Percentiles rank a stretch among this genome's conserved stretches.
Conservation (phyloP, 169 alveolate species). For the Cryptosporidium canis region DNA sequence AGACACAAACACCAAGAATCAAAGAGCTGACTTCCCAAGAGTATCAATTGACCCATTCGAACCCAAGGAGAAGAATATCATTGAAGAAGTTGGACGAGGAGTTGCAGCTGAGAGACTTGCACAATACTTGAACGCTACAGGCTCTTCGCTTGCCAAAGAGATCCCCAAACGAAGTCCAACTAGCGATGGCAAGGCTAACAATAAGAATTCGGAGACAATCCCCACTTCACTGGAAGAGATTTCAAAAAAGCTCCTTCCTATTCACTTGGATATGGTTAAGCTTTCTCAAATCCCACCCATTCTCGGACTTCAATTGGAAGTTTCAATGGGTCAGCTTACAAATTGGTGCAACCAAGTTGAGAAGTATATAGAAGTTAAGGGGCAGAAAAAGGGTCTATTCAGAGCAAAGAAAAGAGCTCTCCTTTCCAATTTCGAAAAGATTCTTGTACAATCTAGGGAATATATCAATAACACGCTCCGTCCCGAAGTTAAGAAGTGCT, state of each 20-base stretch:
- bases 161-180: background rate
- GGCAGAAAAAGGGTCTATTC: conserved; percentile 41
- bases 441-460: conserved; percentile 33
- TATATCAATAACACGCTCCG: conserved; percentile 44
- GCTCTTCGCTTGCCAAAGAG: conserved; percentile 44
- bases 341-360: conserved; percentile 71
- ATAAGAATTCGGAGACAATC: background rate
- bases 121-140: conserved; percentile 51
- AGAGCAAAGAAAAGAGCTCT: conserved; percentile 32
- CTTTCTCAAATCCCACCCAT: conserved; percentile 66
- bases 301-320: conserved; percentile 54
- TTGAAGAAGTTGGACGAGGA: conserved; percentile 34
- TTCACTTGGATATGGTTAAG: conserved; percentile 44
- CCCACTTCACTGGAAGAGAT: background rate
- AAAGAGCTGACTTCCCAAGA: conserved; percentile 61
- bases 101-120: conserved; percentile 68
- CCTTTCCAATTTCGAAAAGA: conserved; percentile 24
- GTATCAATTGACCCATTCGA: conserved; percentile 65
- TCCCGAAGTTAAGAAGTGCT: conserved; percentile 60
- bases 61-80: conserved; percentile 29
- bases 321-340: conserved; percentile 69
- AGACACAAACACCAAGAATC: background rate
- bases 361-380: conserved; percentile 40
- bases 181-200: background rate
- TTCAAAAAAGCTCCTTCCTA: conserved; percentile 4